Conservation (phyloP, 805 yeast genomes). For the Teunomyces pallodes region DNA sequence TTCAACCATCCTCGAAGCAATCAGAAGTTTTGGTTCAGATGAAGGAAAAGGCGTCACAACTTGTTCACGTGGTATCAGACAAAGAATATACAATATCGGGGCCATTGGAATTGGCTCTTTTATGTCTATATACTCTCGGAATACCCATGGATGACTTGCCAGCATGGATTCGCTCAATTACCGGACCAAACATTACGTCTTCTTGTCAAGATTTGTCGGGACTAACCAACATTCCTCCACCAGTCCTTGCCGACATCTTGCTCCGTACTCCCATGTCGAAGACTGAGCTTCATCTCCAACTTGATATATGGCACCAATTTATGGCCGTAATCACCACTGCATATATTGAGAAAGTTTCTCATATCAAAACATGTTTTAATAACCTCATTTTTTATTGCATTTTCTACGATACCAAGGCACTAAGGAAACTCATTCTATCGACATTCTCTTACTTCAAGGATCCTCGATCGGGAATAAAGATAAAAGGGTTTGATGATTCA, state of each 20-base stretch:
- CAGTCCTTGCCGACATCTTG: constrained; percentile 37
- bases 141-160: constrained; percentile 5
- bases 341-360: constrained; percentile 18
- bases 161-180: constrained; percentile 33
- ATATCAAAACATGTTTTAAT: constrained; percentile 18
- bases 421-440: constrained; percentile 16
- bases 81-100: constrained; percentile 1
- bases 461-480: constrained; percentile 18
- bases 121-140: constrained; percentile 1
- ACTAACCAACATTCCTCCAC: constrained; percentile 33
- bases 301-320: constrained; percentile 35
- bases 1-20: not conserved
- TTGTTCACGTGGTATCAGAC: not conserved
- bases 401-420: constrained; percentile 19
- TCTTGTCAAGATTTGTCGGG: constrained; percentile 33
- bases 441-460: constrained; percentile 19
- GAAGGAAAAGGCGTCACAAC: not conserved
- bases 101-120: not conserved
- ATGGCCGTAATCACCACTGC: constrained; percentile 20
- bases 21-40: not conserved
- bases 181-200: constrained; percentile 25
- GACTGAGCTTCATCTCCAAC: constrained; percentile 32
- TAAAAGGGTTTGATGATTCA: constrained; percentile 13
- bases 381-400: constrained; percentile 28
- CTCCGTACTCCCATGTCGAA: constrained; percentile 33